Base-by-base conservation (phyloP, 2,329 filamentous ascomycete genomes). In the Phyllosticta citriasiana region DNA sequence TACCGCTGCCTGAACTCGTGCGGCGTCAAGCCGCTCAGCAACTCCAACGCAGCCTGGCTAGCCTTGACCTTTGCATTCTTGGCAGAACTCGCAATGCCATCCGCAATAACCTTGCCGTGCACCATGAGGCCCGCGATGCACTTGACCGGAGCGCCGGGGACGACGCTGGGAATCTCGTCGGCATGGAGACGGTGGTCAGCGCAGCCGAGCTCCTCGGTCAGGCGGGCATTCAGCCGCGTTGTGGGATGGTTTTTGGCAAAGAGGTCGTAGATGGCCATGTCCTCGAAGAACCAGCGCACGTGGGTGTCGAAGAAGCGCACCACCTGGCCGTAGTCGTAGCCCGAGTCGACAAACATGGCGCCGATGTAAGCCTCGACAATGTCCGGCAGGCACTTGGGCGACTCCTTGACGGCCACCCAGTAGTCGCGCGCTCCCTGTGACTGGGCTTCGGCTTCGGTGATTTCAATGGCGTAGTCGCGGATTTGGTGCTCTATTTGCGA, bases 361-460 rank as follows among this genome's bases (percentile, higher is more conserved):
- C 91, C 94, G 2, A 97, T 77, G 67, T 91, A 94, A 0, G 93
- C 85, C 78, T 99, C 94, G 3, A 97, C 80, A 47, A 96, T 84
- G 72, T 99, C 94, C 0, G 92, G 84, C 5, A 97, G 83, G 59
- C 82, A 85, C 64, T 94, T 94, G 8, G 88, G 89, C 1, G 88
- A 85, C 51, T 83, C 78, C 16, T 78, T 79, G 9, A 82, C 80
- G 12, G 69, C 65, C 24, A 54, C 65, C 60, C 78, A 76, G 27
- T 83, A 79, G 12, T 61, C 59, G 3, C 40, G 54, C 12, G 59
- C 59, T 5, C 55, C 59, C 3, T 57, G 26, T 3, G 77, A 71
- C 35, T 76, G 74, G 22, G 73, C 53, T 74, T 83, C 70, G 1
- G 81, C 81, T 67, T 83, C 78, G 14, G 79, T 74, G 2, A 91